A percentile compares a stretch with the other conserved stretches of the same genome.
Evolutionary conservation across 257 asterid species (phyloP).

Genomic region (Eucommia ulmoides): DNA sequence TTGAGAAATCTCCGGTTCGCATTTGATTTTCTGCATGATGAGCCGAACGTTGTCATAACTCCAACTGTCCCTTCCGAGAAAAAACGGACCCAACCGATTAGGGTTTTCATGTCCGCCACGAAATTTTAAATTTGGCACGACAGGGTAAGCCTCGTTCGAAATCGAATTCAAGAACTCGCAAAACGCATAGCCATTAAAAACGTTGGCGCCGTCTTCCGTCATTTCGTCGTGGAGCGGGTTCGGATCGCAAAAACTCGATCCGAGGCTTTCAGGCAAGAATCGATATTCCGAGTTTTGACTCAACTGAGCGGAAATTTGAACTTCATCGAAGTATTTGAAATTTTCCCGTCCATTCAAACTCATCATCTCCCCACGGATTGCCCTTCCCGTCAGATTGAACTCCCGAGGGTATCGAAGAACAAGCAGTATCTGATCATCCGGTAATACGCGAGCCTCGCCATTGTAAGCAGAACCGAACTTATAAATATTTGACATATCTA

Average conservation of each 20-base stretch:
- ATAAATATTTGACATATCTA: background rate
- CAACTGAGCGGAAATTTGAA: conserved; percentile 8
- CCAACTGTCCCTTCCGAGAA: background rate
- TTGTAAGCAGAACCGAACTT: background rate
- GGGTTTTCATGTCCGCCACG: background rate
- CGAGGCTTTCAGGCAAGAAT: conserved; percentile 6
- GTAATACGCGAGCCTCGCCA: background rate
- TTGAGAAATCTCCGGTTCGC: conserved; percentile 1
- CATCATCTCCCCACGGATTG: conserved; percentile 13
- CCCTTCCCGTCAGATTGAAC: conserved; percentile 4
- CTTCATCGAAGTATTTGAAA: conserved; percentile 4
- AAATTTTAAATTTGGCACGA: conserved; percentile 6
- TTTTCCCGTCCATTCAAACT: conserved; percentile 8
- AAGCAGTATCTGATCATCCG: conserved; percentile 8
- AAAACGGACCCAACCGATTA: background rate
- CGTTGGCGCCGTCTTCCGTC: conserved; percentile 7
- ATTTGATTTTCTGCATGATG: conserved; percentile 6
- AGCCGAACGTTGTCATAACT: conserved; percentile 3
- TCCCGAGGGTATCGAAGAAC: conserved; percentile 9
- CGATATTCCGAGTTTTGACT: conserved; percentile 4
- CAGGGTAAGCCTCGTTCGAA: background rate
- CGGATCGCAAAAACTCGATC: conserved; percentile 4
- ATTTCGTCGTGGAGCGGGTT: background rate
- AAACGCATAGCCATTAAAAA: conserved; percentile 4
- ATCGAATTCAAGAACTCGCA: background rate